Percentiles rank a stretch among this genome's conserved stretches.
Evolutionary conservation across 192 early-diverging fungal genomes (phyloP).

Genomic region (Coemansia sp.): DNA sequence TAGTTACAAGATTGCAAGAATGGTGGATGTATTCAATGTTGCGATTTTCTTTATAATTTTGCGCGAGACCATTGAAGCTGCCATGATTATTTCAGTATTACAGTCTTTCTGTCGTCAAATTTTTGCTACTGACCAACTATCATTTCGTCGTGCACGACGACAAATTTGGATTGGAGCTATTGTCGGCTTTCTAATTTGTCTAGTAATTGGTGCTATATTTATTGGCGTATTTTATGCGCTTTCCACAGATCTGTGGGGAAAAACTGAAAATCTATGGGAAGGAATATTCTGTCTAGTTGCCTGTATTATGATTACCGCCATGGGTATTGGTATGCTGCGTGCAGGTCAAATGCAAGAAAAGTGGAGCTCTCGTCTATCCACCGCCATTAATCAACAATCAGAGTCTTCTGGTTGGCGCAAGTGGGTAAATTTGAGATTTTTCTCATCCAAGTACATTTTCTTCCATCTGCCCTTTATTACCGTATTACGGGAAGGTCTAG

Average conservation of each 20-base stretch:
- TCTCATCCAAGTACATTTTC: constrained; percentile 64
- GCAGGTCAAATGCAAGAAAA: constrained; percentile 74
- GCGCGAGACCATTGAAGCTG: constrained; percentile 83
- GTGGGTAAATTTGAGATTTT: constrained; percentile 37
- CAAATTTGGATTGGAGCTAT: constrained; percentile 78
- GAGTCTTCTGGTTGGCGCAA: constrained; percentile 35
- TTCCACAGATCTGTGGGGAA: constrained; percentile 56
- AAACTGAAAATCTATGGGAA: constrained; percentile 79
- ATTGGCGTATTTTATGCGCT: constrained; percentile 75
- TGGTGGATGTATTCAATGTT: constrained; percentile 62
- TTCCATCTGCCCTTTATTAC: constrained; percentile 83
- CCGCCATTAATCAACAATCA: constrained; percentile 50
- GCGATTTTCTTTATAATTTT: constrained; percentile 76
- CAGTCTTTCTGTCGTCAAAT: constrained; percentile 72
- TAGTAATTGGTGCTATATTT: constrained; percentile 72
- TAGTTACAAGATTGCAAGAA: constrained; percentile 1
- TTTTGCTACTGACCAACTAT: constrained; percentile 51
- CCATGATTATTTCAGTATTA: constrained; percentile 84
- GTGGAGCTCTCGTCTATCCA: constrained; percentile 65
- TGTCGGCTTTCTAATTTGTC: constrained; percentile 65
- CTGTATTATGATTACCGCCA: constrained; percentile 69
- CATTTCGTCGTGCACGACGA: constrained; percentile 58
- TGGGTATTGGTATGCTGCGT: constrained; percentile 80
- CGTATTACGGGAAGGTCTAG: constrained; percentile 83
- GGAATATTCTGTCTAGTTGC: constrained; percentile 81